A percentile compares a stretch with the other conserved stretches of the same genome.
phyloP scores from a whole-genome alignment of 371 early-diverging fungal genomes.

The Phascolomyces articulosus region DNA sequence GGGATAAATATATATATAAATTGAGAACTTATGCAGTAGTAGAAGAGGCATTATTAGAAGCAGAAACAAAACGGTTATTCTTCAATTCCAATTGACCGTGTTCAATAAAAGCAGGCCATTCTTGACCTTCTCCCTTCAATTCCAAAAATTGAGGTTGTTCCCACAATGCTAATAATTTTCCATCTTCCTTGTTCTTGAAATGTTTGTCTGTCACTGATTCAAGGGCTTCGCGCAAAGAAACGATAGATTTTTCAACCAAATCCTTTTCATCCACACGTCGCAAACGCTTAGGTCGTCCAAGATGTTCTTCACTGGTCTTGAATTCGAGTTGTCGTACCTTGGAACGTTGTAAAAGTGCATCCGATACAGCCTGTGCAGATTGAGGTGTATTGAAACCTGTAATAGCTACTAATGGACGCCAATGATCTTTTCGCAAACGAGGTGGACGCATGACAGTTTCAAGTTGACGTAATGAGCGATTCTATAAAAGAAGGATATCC shows the following conservation, averaged over 20 bases:
- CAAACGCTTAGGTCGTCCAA: slow-evolving; percentile 49
- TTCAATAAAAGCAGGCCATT: slow-evolving; percentile 50
- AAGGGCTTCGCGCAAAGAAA: slow-evolving; percentile 46
- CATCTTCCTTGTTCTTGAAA: slow-evolving; percentile 18
- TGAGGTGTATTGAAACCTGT: slow-evolving; percentile 53
- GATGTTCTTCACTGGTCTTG: slow-evolving; percentile 36
- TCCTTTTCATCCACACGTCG: slow-evolving; percentile 45
- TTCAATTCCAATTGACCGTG: slow-evolving; percentile 49
- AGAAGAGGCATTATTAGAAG: neutral
- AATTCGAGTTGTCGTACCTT: slow-evolving; percentile 39
- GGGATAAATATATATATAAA: neutral
- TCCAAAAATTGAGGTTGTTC: slow-evolving; percentile 51
- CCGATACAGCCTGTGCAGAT: slow-evolving; percentile 59
- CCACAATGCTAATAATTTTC: slow-evolving; percentile 46
- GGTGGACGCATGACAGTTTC: slow-evolving; percentile 41
- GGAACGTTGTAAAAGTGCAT: slow-evolving; percentile 60
- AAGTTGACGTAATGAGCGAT: slow-evolving; percentile 42
- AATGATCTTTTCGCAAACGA: slow-evolving; percentile 60
- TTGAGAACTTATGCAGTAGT: neutral
- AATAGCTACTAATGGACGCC: slow-evolving; percentile 63
- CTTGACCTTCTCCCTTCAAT: slow-evolving; percentile 32
- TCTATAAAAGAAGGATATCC: slow-evolving; percentile 28
- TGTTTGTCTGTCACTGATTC: slow-evolving; percentile 27
- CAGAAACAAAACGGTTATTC: slow-evolving; percentile 44
- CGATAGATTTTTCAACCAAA: slow-evolving; percentile 39